Evolutionary conservation across 495 filamentous ascomycete genomes (phyloP), one percentile per base, ranked within the genome.

Genomic region (Sordaria brevicollis): DNA sequence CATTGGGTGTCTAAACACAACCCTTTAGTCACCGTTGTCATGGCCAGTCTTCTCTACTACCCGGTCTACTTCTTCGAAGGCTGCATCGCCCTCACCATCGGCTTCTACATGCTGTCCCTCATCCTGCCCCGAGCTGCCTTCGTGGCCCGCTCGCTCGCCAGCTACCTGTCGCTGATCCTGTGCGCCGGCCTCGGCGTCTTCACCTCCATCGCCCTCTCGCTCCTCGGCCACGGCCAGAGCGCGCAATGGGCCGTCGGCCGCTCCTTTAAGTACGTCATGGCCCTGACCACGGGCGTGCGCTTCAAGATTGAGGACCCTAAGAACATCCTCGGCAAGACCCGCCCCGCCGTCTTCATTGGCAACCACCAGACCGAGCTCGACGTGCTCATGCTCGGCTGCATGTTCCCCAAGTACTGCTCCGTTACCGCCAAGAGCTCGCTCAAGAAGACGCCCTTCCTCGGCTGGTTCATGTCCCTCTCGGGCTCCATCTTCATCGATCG

Each of bases 361-460:
- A 98, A 98, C 78, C 94, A 98, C 82, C 94, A 97, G 83, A 91
- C 90, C 5, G 96, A 97, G 78, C 86, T 99, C 69, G 95, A 99
- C 77, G 91, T 99, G 36, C 85, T 97, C 67, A 90, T 98, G 86
- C 86, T 98, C 13, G 95, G 93, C 41, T 79, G 81, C 73, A 86
- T 95, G 71, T 97, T 96, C 83, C 96, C 95, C 13, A 90, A 89
- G 68, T 93, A 95, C 84, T 96, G 92, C 83, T 92, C 89, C 77
- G 92, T 99, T 65, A 97, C 94, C 5, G 93, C 94, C 43, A 99
- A 99, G 87, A 89, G 90, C 75, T 90, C 88, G 38, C 82, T 99
- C 72, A 90, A 89, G 74, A 86, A 85, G 57, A 79, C 89, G n/a
- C 95, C 95, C 2, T 90, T 99, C 77, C 83, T 99, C 54, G 95